Evolutionary conservation across 2,329 filamentous ascomycete species (phyloP).

Genomic region (Curvularia sp.): DNA sequence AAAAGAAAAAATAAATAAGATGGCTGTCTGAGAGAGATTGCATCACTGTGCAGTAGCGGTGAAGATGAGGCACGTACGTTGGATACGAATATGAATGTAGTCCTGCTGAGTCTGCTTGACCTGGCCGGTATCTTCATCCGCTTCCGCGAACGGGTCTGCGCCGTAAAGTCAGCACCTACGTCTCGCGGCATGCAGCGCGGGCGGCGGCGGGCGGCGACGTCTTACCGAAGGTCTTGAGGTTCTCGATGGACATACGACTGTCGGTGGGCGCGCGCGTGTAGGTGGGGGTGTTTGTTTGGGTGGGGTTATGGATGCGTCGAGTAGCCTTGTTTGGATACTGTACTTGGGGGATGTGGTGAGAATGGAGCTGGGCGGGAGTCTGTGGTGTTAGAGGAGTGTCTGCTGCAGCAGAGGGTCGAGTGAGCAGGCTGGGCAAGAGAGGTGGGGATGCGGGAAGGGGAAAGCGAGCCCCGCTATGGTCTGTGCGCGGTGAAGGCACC

Average conservation of each 20-base stretch:
- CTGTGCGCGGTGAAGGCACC: constrained; percentile 16
- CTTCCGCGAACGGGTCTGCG: constrained; percentile 97
- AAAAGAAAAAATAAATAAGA: not conserved
- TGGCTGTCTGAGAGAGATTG: not conserved
- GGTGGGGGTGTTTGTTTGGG: constrained; percentile 33
- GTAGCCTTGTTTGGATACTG: constrained; percentile 8
- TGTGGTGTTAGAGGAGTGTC: constrained; percentile 18
- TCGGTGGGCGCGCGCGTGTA: constrained; percentile 35
- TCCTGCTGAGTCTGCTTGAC: constrained; percentile 87
- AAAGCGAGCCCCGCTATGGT: constrained; percentile 20
- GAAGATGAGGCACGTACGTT: constrained; percentile 68
- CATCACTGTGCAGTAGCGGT: constrained; percentile 11
- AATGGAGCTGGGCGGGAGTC: constrained; percentile 18
- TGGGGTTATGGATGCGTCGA: constrained; percentile 17
- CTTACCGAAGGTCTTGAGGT: constrained; percentile 53
- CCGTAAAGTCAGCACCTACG: constrained; percentile 5
- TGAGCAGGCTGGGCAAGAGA: constrained; percentile 24
- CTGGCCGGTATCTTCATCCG: constrained; percentile 98
- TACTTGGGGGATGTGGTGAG: constrained; percentile 12
- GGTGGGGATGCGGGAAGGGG: constrained; percentile 30
- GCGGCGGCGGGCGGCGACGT: not conserved
- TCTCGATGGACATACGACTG: constrained; percentile 55
- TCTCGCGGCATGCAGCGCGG: constrained; percentile 4
- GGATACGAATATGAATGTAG: constrained; percentile 99
- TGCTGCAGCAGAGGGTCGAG: constrained; percentile 17